Evolutionary conservation across 1,284 basidiomycete species (phyloP).

Genomic region (Irpex lacteus): DNA sequence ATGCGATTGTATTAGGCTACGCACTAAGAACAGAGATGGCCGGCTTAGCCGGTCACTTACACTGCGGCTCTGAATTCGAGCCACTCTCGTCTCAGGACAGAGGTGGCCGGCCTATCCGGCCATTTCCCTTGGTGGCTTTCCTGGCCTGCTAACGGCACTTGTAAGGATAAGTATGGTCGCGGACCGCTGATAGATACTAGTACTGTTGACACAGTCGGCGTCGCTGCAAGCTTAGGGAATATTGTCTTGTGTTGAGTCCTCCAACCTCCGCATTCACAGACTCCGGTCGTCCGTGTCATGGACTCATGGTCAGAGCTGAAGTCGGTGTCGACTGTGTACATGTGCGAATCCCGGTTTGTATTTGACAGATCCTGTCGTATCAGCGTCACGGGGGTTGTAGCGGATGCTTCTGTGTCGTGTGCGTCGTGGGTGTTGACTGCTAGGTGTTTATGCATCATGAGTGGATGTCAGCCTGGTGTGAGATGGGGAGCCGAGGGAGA

Average conservation of each 20-base stretch:
- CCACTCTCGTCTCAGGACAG: too few species aligned
- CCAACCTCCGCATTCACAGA: slow-evolving; percentile 39
- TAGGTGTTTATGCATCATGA: slow-evolving; percentile 4
- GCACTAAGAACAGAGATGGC: too few species aligned
- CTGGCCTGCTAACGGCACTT: too few species aligned
- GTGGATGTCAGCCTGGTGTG: slow-evolving; percentile 24
- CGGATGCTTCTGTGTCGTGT: slow-evolving; percentile 24
- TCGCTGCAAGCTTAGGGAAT: too few species aligned
- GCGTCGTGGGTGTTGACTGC: not conserved
- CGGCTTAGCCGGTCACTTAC: too few species aligned
- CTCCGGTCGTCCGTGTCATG: slow-evolving; percentile 42
- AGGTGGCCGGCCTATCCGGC: too few species aligned
- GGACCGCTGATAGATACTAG: too few species aligned
- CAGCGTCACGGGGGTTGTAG: slow-evolving; percentile 23
- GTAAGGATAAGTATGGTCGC: too few species aligned
- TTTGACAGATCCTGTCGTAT: slow-evolving; percentile 25
- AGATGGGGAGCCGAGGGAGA: slow-evolving; percentile 64
- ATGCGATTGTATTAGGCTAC: too few species aligned
- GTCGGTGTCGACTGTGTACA: slow-evolving; percentile 45
- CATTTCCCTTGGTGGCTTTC: too few species aligned
- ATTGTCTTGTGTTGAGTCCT: slow-evolving; percentile 18
- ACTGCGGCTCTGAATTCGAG: too few species aligned
- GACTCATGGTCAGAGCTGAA: slow-evolving; percentile 35
- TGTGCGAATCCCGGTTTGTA: slow-evolving; percentile 17
- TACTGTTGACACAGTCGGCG: too few species aligned